Evolutionary conservation across 2,329 filamentous ascomycete species (phyloP).

Genomic region (Sporothrix globosa): DNA sequence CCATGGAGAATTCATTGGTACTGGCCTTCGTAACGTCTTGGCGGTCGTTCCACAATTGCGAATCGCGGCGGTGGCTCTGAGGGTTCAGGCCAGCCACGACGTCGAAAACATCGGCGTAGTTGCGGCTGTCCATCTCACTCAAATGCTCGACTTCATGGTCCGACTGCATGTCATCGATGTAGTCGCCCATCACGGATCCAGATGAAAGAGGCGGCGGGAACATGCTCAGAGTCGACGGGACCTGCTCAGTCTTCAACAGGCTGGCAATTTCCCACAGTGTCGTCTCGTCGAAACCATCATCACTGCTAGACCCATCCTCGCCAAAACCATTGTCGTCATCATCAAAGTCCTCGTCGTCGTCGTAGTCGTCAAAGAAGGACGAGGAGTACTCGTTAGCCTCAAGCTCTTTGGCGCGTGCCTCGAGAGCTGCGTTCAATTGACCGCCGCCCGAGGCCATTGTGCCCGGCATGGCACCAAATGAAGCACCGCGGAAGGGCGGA

Average conservation of each 20-base stretch:
- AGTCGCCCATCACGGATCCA: slow-evolving; percentile 42
- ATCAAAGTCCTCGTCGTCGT: slow-evolving; percentile 54
- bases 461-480: slow-evolving; percentile 55
- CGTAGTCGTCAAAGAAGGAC: slow-evolving; percentile 65
- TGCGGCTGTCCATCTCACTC: slow-evolving; percentile 36
- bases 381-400: slow-evolving; percentile 50
- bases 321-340: slow-evolving; percentile 43
- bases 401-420: slow-evolving; percentile 44
- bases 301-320: slow-evolving; percentile 46
- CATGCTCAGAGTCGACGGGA: slow-evolving; percentile 58
- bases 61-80: neutral
- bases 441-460: slow-evolving; percentile 54
- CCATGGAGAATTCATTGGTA: slow-evolving; percentile 37
- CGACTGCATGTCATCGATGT: slow-evolving; percentile 43
- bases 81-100: slow-evolving; percentile 42
- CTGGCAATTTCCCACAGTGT: slow-evolving; percentile 68
- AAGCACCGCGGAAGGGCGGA: neutral
- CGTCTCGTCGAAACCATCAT: slow-evolving; percentile 62
- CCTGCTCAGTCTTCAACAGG: slow-evolving; percentile 56
- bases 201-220: slow-evolving; percentile 44
- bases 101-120: slow-evolving; percentile 39
- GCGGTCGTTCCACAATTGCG: slow-evolving; percentile 29
- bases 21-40: slow-evolving; percentile 19
- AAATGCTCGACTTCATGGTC: slow-evolving; percentile 39
- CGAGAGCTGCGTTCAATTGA: slow-evolving; percentile 41